phyloP scores from a whole-genome alignment of 2,329 filamentous ascomycete species.

The Chaetomium globosum region DNA sequence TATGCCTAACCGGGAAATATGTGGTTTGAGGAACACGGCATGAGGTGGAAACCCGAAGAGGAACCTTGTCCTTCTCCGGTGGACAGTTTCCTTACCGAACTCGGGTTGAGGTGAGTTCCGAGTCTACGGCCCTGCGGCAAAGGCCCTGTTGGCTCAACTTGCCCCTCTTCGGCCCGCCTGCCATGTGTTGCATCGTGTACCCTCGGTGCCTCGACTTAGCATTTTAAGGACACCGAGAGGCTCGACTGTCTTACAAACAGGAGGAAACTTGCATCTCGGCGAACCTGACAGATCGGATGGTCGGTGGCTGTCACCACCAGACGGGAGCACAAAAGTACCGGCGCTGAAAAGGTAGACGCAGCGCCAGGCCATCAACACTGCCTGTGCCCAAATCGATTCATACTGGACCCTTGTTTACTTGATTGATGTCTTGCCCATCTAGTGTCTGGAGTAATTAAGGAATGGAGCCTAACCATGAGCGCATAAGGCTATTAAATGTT shows the following conservation, averaged over 20 bases:
- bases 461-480: not conserved
- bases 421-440: not conserved
- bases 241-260: not conserved
- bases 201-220: not conserved
- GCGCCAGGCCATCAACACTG: not conserved
- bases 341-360: not conserved
- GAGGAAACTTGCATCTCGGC: not conserved
- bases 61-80: not conserved
- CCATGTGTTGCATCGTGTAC: not conserved
- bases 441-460: not conserved
- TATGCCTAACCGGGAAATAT: not conserved
- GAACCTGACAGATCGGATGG: not conserved
- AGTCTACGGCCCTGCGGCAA: not conserved
- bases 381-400: not conserved
- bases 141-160: not conserved
- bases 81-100: not conserved
- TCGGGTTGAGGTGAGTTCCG: not conserved
- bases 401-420: not conserved
- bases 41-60: not conserved
- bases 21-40: not conserved
- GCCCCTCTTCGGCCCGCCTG: not conserved
- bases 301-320: not conserved
- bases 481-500: not conserved
- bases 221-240: not conserved
- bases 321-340: conserved; percentile 1